Evolutionary conservation across 2,329 filamentous ascomycete genomes (phyloP), one percentile per base, ranked within the genome.

Genomic region (Curvularia lunata): DNA sequence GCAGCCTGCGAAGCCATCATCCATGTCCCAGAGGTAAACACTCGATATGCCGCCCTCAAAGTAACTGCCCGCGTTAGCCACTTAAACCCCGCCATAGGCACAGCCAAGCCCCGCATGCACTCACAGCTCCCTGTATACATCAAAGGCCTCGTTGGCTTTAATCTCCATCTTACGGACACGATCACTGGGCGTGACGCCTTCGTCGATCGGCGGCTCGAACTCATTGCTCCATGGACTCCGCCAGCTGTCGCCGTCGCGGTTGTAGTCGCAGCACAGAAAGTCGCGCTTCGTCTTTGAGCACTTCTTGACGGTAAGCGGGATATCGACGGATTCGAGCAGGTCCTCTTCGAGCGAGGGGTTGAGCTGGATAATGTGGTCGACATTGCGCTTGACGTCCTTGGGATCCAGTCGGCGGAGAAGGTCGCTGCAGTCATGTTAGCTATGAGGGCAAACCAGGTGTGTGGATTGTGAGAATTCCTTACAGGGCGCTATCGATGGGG

Each of bases 261-360:
- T 99, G 85, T 99, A 99, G 85, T 99, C 95, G 84, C 95, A 99
- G 73, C 97, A 90, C 50, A 99, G 87, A 82, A 97, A 99, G 81
- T 98, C 95, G 68, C 94, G 91, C 70, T 92, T 92, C 30, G 91
- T 90, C 79, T 93, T 91, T 69, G 87, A 87, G 84, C 95, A 98
- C 66, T 91, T 90, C 70, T 90, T 88, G 63, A 96, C 86, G 58
- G 90, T 88, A 56, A 99, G 88, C 23, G 95, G 95, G 78, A 98
- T 94, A 80, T 99, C 95, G 69, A 99, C 95, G 23, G 94, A 97
- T 66, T 94, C 95, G 65, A 99, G 91, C 42, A 99, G 91, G 77
- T 99, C 95, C 84, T 99, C 95, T 73, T 94, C 95, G 59, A 99
- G 88, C 69, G 94, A 89, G 16, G 95, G 95, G 43, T 92, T 90